Conservation (phyloP, 805 yeast species). For the Candida easanensis region DNA sequence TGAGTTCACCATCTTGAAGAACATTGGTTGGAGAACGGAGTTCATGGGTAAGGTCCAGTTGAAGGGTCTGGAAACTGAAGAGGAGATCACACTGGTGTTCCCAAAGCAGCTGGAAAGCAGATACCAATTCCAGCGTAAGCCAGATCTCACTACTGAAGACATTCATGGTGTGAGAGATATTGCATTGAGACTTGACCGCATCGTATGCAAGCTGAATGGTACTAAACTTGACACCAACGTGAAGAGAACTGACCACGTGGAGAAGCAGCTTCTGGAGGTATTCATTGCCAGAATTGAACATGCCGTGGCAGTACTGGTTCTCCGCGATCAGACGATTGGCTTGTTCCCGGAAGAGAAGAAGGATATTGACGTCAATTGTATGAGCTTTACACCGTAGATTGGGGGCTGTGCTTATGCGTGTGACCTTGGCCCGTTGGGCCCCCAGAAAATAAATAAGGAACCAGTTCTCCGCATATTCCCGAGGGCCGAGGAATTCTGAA, state of each 20-base stretch:
- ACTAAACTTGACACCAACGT: slow-evolving; percentile 28
- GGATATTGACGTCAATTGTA: too few relatives aligned
- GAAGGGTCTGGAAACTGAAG: slow-evolving; percentile 94
- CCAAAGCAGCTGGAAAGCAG: slow-evolving; percentile 66
- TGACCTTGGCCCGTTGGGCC: too few relatives aligned
- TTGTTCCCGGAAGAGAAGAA: slow-evolving; percentile 14
- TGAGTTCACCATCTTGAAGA: slow-evolving; percentile 63
- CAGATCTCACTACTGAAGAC: slow-evolving; percentile 37
- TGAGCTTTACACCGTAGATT: too few relatives aligned
- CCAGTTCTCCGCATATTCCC: too few relatives aligned
- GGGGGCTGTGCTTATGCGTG: too few relatives aligned
- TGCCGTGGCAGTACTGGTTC: slow-evolving; percentile 42
- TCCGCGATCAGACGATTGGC: slow-evolving; percentile 39
- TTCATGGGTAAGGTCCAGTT: slow-evolving; percentile 83
- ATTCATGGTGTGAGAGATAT: slow-evolving; percentile 51
- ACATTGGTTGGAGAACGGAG: slow-evolving; percentile 64
- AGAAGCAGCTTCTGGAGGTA: slow-evolving; percentile 58
- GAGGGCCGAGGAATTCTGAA: too few relatives aligned
- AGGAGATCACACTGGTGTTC: slow-evolving; percentile 73
- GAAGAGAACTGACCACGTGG: slow-evolving; percentile 37
- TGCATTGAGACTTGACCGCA: slow-evolving; percentile 55
- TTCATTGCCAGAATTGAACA: slow-evolving; percentile 68
- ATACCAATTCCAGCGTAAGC: slow-evolving; percentile 40
- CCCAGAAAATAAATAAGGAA: too few relatives aligned
- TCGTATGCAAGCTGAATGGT: slow-evolving; percentile 50